Evolutionary conservation across 305 asterid genomes (phyloP).

Genomic region (Withania somnifera): DNA sequence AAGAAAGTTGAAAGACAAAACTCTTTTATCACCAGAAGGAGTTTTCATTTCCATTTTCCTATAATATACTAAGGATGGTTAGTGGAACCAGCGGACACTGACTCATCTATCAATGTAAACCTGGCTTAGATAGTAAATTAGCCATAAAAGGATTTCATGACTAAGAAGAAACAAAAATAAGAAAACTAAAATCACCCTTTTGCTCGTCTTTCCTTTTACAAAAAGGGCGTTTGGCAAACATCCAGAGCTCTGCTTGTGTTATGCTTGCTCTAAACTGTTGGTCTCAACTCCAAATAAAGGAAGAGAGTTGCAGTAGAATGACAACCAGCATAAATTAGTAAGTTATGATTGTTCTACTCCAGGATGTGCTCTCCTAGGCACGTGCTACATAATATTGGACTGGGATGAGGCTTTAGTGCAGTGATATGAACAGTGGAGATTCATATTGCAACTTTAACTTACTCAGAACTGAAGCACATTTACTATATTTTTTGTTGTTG

Average conservation of each 20-base stretch:
- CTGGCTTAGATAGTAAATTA: not conserved
- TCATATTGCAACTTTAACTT: not conserved
- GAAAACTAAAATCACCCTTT: not conserved
- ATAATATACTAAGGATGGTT: not conserved
- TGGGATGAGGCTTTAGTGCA: too few species aligned
- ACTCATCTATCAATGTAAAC: not conserved
- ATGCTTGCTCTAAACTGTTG: not conserved
- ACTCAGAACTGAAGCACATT: not conserved
- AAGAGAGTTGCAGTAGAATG: not conserved
- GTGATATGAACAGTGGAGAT: not conserved
- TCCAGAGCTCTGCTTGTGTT: not conserved
- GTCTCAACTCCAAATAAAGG: not conserved
- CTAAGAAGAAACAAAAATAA: not conserved
- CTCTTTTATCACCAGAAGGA: not conserved
- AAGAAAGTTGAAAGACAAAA: not conserved
- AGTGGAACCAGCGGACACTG: not conserved
- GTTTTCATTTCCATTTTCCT: not conserved
- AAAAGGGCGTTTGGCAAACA: not conserved
- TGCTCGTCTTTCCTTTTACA: not conserved
- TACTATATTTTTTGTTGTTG: not conserved
- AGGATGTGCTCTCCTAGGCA: not conserved
- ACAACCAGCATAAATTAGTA: not conserved
- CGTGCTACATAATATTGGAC: not conserved
- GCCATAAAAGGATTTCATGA: not conserved
- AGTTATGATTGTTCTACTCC: not conserved